Evolutionary conservation across 2,329 filamentous ascomycete species (phyloP).

Genomic region (Fusarium multiceps): DNA sequence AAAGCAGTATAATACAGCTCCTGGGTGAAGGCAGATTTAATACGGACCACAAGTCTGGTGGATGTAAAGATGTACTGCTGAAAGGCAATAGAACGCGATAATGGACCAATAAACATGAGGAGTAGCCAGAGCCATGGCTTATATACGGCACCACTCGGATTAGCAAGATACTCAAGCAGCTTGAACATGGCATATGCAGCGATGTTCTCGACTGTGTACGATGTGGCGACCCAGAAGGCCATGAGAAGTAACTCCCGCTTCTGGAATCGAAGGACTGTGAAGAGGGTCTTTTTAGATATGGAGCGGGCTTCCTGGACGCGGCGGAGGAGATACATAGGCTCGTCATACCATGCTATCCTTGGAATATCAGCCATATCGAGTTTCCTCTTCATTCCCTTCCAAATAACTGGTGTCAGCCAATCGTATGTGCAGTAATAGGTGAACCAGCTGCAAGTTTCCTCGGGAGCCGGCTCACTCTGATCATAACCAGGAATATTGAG

Average conservation of each 20-base stretch:
- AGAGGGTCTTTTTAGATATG: constrained; percentile 57
- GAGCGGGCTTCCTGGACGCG: constrained; percentile 57
- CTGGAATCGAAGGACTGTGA: constrained; percentile 59
- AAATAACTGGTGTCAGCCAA: constrained; percentile 62
- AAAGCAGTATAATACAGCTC: constrained; percentile 68
- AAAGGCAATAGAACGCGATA: constrained; percentile 60
- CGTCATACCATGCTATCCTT: constrained; percentile 65
- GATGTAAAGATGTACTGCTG: constrained; percentile 69
- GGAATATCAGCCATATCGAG: constrained; percentile 62
- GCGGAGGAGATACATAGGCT: constrained; percentile 60
- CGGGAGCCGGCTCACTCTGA: constrained; percentile 57
- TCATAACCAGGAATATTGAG: constrained; percentile 54
- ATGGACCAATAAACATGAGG: constrained; percentile 63
- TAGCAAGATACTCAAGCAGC: constrained; percentile 62
- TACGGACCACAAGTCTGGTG: constrained; percentile 65
- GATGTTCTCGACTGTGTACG: constrained; percentile 60
- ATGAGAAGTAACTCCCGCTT: constrained; percentile 58
- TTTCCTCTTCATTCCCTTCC: constrained; percentile 58
- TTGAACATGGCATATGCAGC: constrained; percentile 66
- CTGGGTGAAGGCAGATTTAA: constrained; percentile 67
- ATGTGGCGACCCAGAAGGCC: constrained; percentile 54
- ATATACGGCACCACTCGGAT: constrained; percentile 57
- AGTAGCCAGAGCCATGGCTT: constrained; percentile 65
- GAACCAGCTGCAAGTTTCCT: constrained; percentile 66
- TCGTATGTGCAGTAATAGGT: constrained; percentile 63